These are phyloP conservation scores for Annulohypoxylon nitens DNA, from an alignment of 495 filamentous ascomycete genomes.

Conservation along the genomic window DNA sequence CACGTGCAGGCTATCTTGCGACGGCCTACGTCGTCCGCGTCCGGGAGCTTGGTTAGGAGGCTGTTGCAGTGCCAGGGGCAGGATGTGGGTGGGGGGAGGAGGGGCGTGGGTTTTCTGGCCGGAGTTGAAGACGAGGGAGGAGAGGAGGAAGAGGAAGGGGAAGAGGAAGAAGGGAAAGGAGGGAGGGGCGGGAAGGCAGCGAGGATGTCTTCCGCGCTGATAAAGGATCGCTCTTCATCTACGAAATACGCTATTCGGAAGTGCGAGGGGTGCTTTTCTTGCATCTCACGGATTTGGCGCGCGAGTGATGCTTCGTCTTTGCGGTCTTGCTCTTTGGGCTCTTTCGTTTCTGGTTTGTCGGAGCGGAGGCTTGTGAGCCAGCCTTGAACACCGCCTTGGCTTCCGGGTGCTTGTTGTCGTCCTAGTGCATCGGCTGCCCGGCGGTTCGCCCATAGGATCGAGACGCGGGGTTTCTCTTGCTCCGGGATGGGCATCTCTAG, in stretches of 20 bases:
- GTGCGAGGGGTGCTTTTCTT: constrained; percentile 65
- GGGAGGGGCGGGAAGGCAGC: constrained; percentile 20
- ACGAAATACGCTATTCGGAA: constrained; percentile 79
- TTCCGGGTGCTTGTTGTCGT: constrained; percentile 4
- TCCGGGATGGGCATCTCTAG: constrained; percentile 52
- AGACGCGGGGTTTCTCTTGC: constrained; percentile 45
- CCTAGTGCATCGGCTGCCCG: constrained; percentile 53
- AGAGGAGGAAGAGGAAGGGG: neutral
- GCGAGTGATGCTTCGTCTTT: constrained; percentile 60
- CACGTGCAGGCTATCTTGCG: constrained; percentile 24
- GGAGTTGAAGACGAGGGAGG: constrained; percentile 3
- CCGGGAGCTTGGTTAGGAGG: constrained; percentile 37
- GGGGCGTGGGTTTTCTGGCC: neutral
- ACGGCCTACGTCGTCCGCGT: constrained; percentile 43
- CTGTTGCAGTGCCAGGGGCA: constrained; percentile 47
- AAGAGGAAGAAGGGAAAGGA: neutral
- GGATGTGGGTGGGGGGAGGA: constrained; percentile 19
- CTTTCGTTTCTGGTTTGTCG: neutral
- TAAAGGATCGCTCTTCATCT: constrained; percentile 79
- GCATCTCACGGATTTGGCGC: constrained; percentile 70
- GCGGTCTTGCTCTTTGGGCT: constrained; percentile 20
- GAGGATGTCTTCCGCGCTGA: constrained; percentile 65
- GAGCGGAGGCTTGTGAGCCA: constrained; percentile 23
- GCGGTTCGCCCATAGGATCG: constrained; percentile 60
- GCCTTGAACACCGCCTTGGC: neutral